phyloP scores from a whole-genome alignment of 2,329 filamentous ascomycete species.

The Ophidiomyces ophidiicola region DNA sequence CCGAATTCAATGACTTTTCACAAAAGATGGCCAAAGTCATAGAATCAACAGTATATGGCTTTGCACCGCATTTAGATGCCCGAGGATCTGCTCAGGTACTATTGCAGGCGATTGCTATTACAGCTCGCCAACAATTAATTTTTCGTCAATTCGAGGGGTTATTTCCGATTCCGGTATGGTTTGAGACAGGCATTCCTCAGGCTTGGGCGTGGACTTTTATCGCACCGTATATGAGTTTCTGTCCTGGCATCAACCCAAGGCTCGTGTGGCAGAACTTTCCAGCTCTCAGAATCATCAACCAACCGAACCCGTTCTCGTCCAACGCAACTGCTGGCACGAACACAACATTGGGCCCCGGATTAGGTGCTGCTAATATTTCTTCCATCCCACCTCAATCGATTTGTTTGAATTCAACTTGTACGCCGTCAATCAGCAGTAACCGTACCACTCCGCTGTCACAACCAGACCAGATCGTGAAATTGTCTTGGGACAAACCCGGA shows the following conservation, averaged over 20 bases:
- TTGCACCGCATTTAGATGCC: conserved; percentile 64
- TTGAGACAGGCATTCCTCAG: conserved; percentile 66
- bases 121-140: conserved; percentile 71
- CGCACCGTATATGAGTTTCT: conserved; percentile 68
- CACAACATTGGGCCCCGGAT: conserved; percentile 43
- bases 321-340: conserved; percentile 38
- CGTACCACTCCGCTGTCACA: conserved; percentile 59
- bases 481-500: conserved; percentile 62
- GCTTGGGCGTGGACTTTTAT: conserved; percentile 75
- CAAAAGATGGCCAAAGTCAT: conserved; percentile 76
- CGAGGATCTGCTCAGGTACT: conserved; percentile 62
- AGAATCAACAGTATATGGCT: conserved; percentile 69
- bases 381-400: conserved; percentile 35
- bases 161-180: conserved; percentile 74
- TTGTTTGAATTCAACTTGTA: conserved; percentile 50
- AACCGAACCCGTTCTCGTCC: conserved; percentile 59
- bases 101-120: conserved; percentile 62
- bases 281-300: conserved; percentile 56
- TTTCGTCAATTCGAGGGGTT: conserved; percentile 73
- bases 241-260: conserved; percentile 59
- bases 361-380: conserved; percentile 25
- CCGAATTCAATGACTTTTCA: conserved; percentile 70
- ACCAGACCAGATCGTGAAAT: conserved; percentile 57
- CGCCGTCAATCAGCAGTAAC: conserved; percentile 55
- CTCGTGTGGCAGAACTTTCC: conserved; percentile 81